Percentiles rank a stretch among this genome's conserved stretches.
Evolutionary conservation across 2,329 filamentous ascomycete genomes (phyloP).

Genomic region (Sporothrix pseudoabietina): DNA sequence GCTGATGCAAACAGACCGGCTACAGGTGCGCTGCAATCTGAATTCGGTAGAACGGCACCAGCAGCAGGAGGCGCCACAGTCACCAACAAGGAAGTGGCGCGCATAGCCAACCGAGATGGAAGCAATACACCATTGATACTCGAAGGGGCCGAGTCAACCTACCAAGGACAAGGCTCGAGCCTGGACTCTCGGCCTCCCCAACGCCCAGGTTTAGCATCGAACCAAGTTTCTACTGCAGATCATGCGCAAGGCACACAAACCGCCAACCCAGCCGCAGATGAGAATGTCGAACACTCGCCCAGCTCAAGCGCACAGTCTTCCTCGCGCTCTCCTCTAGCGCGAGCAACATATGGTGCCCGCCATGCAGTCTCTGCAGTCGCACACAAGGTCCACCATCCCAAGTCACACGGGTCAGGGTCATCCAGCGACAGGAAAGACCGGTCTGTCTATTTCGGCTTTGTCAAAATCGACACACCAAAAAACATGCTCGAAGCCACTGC

Average conservation of each 20-base stretch:
- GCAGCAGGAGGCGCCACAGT: not conserved
- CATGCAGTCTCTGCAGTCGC: not conserved
- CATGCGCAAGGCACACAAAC: not conserved
- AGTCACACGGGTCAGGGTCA: not conserved
- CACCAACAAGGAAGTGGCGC: not conserved
- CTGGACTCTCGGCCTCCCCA: not conserved
- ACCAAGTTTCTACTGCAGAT: not conserved
- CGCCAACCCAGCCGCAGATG: too few relatives aligned
- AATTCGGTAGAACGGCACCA: not conserved
- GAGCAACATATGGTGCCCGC: not conserved
- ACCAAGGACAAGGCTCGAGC: not conserved
- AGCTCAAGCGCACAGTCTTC: not conserved
- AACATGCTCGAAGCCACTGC: constrained; percentile 68
- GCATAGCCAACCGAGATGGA: not conserved
- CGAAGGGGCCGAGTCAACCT: not conserved
- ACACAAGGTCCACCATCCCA: not conserved
- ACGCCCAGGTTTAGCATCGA: not conserved
- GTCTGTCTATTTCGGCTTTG: constrained; percentile 64
- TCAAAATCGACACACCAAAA: constrained; percentile 69
- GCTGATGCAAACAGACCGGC: not conserved
- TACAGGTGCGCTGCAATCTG: not conserved
- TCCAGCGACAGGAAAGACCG: not conserved
- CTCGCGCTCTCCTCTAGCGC: not conserved
- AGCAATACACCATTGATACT: not conserved
- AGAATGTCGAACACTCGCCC: not conserved